These are phyloP conservation scores for Erodium moschatum DNA, from an alignment of 441 rosid genomes.

Conservation along the genomic window DNA sequence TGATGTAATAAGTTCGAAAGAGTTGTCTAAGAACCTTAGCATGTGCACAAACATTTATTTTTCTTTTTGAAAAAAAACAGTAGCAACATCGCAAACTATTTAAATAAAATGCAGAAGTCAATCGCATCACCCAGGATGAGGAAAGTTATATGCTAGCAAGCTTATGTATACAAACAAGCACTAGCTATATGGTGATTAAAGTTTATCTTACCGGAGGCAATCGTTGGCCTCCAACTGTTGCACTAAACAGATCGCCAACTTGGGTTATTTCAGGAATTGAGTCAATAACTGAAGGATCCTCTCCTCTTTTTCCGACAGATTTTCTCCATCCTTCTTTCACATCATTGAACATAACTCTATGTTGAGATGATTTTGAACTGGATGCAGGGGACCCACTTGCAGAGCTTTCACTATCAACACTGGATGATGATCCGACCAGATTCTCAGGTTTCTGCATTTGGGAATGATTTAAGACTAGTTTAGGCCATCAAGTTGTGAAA, in stretches of 20 bases:
- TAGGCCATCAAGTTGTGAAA: background rate
- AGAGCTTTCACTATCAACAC: slow-evolving; percentile 57
- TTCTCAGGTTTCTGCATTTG: slow-evolving; percentile 64
- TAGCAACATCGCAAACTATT: no score
- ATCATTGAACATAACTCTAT: slow-evolving; percentile 30
- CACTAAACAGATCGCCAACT: slow-evolving; percentile 69
- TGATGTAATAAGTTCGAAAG: no score
- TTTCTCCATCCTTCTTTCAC: slow-evolving; percentile 43
- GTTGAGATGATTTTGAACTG: slow-evolving; percentile 49
- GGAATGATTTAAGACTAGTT: slow-evolving; percentile 7
- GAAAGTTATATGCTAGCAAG: background rate
- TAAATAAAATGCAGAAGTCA: background rate
- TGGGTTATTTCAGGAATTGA: slow-evolving; percentile 60
- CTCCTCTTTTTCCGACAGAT: slow-evolving; percentile 49
- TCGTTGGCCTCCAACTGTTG: slow-evolving; percentile 41
- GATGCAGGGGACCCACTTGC: slow-evolving; percentile 60
- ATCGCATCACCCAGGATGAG: background rate
- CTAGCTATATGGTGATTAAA: slow-evolving; percentile 6
- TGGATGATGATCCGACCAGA: slow-evolving; percentile 38
- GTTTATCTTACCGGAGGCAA: slow-evolving; percentile 50
- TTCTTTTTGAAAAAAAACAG: no score
- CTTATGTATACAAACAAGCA: slow-evolving; percentile 4
- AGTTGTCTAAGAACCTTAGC: no score
- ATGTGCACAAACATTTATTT: no score
- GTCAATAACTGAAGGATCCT: slow-evolving; percentile 33